phyloP scores from a whole-genome alignment of 1,284 basidiomycete species.

The Peniophora sp. region DNA sequence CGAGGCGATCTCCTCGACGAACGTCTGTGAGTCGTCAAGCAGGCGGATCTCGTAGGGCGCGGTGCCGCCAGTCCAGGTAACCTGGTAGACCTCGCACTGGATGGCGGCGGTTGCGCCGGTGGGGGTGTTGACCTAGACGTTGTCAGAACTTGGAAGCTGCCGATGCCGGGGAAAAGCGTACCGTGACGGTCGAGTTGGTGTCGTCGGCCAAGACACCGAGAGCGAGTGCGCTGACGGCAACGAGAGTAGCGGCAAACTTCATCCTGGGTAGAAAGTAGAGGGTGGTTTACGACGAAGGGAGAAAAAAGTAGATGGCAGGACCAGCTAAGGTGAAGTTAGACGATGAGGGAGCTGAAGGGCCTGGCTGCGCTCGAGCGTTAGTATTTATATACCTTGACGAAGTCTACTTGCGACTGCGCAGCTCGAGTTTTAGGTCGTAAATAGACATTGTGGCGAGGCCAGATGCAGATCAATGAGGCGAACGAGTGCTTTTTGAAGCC shows the following conservation, averaged over 20 bases:
- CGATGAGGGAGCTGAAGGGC: no score
- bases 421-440: no score
- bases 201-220: not conserved
- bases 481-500: no score
- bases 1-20: not conserved
- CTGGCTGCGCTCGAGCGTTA: no score
- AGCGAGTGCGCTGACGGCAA: not conserved
- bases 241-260: slow-evolving; percentile 20
- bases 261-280: slow-evolving; percentile 19
- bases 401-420: no score
- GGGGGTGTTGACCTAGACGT: not conserved
- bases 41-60: slow-evolving; percentile 27
- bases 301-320: no score
- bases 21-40: not conserved
- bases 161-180: slow-evolving; percentile 10
- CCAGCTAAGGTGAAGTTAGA: not conserved
- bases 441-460: no score
- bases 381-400: no score
- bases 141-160: slow-evolving; percentile 10
- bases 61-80: slow-evolving; percentile 43
- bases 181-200: not conserved
- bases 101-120: slow-evolving; percentile 29
- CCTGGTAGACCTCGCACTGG: slow-evolving; percentile 41
- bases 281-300: no score
- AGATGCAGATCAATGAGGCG: no score